phyloP scores from a whole-genome alignment of 2,329 filamentous ascomycete genomes.

The Colletotrichum tamarilloi region DNA sequence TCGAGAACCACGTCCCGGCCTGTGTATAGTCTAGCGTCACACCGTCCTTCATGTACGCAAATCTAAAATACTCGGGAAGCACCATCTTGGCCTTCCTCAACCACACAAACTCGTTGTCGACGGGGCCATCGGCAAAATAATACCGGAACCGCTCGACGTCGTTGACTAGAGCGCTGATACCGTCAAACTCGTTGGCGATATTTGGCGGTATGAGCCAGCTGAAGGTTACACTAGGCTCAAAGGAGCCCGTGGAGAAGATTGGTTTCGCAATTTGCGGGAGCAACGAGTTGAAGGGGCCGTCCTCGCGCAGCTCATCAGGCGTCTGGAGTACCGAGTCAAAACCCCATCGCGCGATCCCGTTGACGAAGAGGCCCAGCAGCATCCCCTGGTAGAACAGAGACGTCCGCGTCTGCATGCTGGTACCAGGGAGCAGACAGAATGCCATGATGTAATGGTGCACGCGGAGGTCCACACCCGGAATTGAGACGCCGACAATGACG shows the following conservation, averaged over 20 bases:
- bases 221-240: slow-evolving; percentile 74
- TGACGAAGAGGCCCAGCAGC: slow-evolving; percentile 90
- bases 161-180: slow-evolving; percentile 83
- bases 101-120: slow-evolving; percentile 23
- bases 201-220: slow-evolving; percentile 55
- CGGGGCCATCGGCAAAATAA: slow-evolving; percentile 68
- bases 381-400: slow-evolving; percentile 90
- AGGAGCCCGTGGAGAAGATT: slow-evolving; percentile 51
- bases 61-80: slow-evolving; percentile 31
- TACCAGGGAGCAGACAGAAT: slow-evolving; percentile 87
- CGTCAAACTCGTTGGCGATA: slow-evolving; percentile 68
- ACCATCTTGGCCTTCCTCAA: slow-evolving; percentile 18
- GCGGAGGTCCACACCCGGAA: slow-evolving; percentile 83
- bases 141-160: slow-evolving; percentile 85
- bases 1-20: slow-evolving; percentile 29
- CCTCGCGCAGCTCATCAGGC: slow-evolving; percentile 74
- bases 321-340: slow-evolving; percentile 93
- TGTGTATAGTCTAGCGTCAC: slow-evolving; percentile 25
- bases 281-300: slow-evolving; percentile 70
- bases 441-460: slow-evolving; percentile 97
- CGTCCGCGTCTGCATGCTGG: slow-evolving; percentile 86
- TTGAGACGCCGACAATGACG: slow-evolving; percentile 75
- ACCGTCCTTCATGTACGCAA: slow-evolving; percentile 30
- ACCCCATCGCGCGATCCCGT: slow-evolving; percentile 93
- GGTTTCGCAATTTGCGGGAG: slow-evolving; percentile 66